Evolutionary conservation across 345 rosid genomes (phyloP).

Genomic region (Sonneratia caseolaris): DNA sequence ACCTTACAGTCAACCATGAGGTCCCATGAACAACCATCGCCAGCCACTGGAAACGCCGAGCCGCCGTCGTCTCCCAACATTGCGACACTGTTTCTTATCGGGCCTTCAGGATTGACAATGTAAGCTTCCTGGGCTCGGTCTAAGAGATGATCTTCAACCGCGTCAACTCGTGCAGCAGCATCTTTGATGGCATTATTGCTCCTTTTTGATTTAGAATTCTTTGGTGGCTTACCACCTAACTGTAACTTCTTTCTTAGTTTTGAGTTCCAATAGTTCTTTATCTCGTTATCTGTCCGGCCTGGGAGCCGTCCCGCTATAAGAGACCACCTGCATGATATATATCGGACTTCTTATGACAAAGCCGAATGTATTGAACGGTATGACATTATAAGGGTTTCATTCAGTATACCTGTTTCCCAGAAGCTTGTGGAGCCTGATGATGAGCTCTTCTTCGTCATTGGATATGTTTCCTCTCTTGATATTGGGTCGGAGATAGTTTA

Average conservation of each 20-base stretch:
- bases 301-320: conserved; percentile 15
- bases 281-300: conserved; percentile 15
- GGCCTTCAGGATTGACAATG: neutral
- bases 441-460: conserved; percentile 19
- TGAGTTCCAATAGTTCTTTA: conserved; percentile 18
- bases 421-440: conserved; percentile 17
- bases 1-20: neutral
- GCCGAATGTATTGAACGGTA: too few relatives aligned
- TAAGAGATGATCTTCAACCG: neutral
- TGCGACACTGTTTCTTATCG: neutral
- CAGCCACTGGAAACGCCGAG: neutral
- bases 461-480: conserved; percentile 19
- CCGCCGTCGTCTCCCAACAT: neutral
- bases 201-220: neutral
- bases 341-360: too few relatives aligned
- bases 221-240: neutral
- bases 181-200: neutral
- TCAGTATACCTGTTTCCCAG: conserved; percentile 8
- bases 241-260: conserved; percentile 5
- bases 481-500: conserved; percentile 15
- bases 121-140: neutral
- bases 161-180: neutral
- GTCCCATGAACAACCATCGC: neutral
- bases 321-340: conserved; percentile 5
- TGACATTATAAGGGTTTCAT: neutral